Evolutionary conservation across 1,284 basidiomycete genomes (phyloP).

Genomic region (Peniophora sp.): DNA sequence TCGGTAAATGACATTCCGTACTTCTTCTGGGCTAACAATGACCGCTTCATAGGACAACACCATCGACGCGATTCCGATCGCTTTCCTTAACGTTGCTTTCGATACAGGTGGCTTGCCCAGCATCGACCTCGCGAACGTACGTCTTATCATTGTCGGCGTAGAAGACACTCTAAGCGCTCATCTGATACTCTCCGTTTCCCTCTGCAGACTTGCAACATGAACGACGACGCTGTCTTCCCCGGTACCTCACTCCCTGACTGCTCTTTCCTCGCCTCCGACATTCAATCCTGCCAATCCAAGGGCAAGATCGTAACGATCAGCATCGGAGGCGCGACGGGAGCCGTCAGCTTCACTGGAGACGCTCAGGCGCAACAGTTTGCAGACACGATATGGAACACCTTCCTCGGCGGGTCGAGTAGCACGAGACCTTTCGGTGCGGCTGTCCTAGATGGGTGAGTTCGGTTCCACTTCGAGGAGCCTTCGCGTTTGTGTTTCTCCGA

Average conservation of each 20-base stretch:
- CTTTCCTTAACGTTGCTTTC: slow-evolving; percentile 53
- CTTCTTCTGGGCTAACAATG: slow-evolving; percentile 1
- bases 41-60: slow-evolving; percentile 29
- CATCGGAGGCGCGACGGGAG: slow-evolving; percentile 54
- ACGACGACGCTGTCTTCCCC: slow-evolving; percentile 33
- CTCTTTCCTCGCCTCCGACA: slow-evolving; percentile 42
- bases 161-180: background rate
- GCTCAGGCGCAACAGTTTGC: slow-evolving; percentile 45
- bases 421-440: slow-evolving; percentile 56
- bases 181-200: background rate
- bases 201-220: slow-evolving; percentile 39
- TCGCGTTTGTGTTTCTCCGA: too few relatives aligned
- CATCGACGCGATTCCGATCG: slow-evolving; percentile 49
- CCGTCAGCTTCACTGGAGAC: slow-evolving; percentile 43
- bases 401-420: slow-evolving; percentile 50
- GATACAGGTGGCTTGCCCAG: slow-evolving; percentile 46
- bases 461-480: background rate
- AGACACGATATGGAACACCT: slow-evolving; percentile 55
- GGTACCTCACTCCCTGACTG: slow-evolving; percentile 54
- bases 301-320: slow-evolving; percentile 62
- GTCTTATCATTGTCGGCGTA: slow-evolving; percentile 9
- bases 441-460: slow-evolving; percentile 53
- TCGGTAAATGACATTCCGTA: slow-evolving; percentile 10
- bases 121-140: slow-evolving; percentile 53
- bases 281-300: slow-evolving; percentile 50